Evolutionary conservation across 176 grass and related monocot genomes (phyloP).

Genomic region (Ensete glaucum): DNA sequence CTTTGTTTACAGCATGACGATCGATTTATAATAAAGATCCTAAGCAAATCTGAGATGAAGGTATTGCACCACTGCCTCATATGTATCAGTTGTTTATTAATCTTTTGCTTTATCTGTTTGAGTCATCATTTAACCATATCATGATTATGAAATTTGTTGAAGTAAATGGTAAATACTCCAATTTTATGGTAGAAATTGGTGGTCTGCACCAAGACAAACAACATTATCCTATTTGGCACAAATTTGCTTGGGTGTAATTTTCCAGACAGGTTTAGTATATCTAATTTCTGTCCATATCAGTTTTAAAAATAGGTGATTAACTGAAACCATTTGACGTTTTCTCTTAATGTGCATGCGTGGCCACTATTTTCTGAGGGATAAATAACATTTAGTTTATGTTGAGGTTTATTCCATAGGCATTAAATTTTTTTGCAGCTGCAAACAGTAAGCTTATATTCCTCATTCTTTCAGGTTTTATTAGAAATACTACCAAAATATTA

Average conservation of each 20-base stretch:
- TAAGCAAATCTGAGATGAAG: conserved; percentile 13
- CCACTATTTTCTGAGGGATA: not conserved
- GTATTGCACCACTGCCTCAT: not conserved
- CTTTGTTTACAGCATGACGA: not conserved
- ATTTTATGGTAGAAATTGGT: not conserved
- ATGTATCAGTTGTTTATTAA: not conserved
- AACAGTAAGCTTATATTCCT: not conserved
- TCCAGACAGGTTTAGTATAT: no score
- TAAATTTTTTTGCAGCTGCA: not conserved
- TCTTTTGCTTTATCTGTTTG: not conserved
- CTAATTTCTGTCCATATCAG: no score
- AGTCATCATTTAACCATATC: not conserved
- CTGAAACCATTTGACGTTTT: not conserved
- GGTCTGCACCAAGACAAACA: not conserved
- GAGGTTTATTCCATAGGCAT: not conserved
- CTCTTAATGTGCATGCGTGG: not conserved
- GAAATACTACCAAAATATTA: conserved; percentile 15
- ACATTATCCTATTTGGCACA: no score
- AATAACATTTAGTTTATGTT: not conserved
- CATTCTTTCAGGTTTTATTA: conserved; percentile 11
- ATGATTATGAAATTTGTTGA: not conserved
- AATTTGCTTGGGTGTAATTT: no score
- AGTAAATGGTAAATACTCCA: not conserved
- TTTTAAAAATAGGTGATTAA: not conserved
- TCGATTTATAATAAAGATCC: not conserved